Base-by-base conservation (phyloP, 2,329 filamentous ascomycete genomes). In the Aspergillus sp. region DNA sequence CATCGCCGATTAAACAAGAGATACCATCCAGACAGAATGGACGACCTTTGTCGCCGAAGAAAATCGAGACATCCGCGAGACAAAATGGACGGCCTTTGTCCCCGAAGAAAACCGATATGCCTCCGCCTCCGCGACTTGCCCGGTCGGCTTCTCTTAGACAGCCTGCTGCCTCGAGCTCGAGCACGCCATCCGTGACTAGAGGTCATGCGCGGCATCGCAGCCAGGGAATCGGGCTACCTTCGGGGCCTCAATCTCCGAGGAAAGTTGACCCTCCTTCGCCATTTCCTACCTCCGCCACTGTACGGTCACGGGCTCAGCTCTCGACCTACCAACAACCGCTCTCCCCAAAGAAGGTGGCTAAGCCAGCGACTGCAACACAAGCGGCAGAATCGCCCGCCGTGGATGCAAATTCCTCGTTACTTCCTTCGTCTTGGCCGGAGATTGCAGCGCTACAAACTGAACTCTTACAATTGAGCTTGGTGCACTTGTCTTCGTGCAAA, bases 381-480 rank as follows among this genome's bases (percentile, higher is more conserved):
- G 66, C 63, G 4, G 60, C 63, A 39, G 57, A 60, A 10, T 43
- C 63, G 21, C 38, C 62, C 47, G 12, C 47, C 2, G 47, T 65
- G 15, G 65, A 65, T 13, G 13, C 61, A n/a, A 64, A 62, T 45
- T 50, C 63, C 32, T 66, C 66, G 5, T 62, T 72, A 54, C 67
- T 72, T 17, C 67, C 71, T 17, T 66, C 72, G 6, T 68, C 72
- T 8, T 72, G 70, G 65, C 72, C 74, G 19, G 75, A 79, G 30
- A 67, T 76, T 55, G 65, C 71, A 13, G 70, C 72, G 12, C 54
- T 80, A 32, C 75, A 78, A 58, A 78, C 75, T 0, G 79, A 81
- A 60, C 67, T 81, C 12, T 68, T 81, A 23, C 79, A 81, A 57
- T 63, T 81, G 15, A 74, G 72, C 55, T 70, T 80, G 5, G 67